phyloP scores from a whole-genome alignment of 345 rosid species.

The Hibiscus tridactylites region DNA sequence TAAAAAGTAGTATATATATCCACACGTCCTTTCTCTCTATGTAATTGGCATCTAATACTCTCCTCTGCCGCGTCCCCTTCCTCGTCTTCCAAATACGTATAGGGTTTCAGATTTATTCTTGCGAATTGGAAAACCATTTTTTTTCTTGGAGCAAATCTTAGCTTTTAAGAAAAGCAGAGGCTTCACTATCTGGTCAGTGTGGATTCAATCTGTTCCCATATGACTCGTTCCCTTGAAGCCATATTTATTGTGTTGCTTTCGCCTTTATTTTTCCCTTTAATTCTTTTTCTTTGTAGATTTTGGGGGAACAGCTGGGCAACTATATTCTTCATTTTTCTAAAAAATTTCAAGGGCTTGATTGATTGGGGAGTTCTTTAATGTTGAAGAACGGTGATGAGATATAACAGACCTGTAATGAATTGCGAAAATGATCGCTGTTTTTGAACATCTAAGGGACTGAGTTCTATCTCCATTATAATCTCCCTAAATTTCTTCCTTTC shows the following conservation, averaged over 20 bases:
- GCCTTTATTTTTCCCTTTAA: neutral
- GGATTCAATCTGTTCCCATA: constrained; percentile 52
- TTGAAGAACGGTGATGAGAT: constrained; percentile 55
- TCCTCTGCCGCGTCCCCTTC: neutral
- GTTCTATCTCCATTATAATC: constrained; percentile 15
- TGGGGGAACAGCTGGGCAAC: constrained; percentile 38
- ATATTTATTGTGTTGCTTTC: constrained; percentile 47
- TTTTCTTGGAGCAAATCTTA: neutral
- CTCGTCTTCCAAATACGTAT: neutral
- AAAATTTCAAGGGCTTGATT: neutral
- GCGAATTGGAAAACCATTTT: no score
- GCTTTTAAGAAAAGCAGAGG: neutral
- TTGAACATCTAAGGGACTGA: constrained; percentile 97
- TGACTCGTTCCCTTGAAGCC: constrained; percentile 95
- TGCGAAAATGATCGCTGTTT: constrained; percentile 77
- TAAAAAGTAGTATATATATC: neutral
- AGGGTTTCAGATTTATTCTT: neutral
- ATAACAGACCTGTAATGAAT: constrained; percentile 88
- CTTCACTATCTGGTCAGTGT: constrained; percentile 86
- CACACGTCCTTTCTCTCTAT: neutral
- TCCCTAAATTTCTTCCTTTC: neutral
- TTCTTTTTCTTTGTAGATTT: neutral
- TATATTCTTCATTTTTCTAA: constrained; percentile 16
- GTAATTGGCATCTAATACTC: neutral
- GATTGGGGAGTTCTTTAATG: neutral